These are phyloP conservation scores for Amauroascus verrucosus DNA, from an alignment of 2,329 filamentous ascomycete genomes.

Conservation along the genomic window DNA sequence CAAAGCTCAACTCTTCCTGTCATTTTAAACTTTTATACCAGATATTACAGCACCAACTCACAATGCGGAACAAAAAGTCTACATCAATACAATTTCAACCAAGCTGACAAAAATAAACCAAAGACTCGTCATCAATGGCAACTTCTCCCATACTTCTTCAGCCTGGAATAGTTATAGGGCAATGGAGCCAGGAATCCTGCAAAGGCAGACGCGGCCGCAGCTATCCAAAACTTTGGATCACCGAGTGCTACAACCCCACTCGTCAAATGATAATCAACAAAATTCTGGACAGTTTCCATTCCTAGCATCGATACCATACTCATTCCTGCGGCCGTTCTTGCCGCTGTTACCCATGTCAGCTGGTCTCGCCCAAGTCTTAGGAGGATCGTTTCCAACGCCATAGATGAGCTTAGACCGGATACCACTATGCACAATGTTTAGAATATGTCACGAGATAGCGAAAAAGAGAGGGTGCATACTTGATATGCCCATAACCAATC, in stretches of 20 bases:
- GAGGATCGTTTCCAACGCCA: constrained; percentile 45
- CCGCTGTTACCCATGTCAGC: constrained; percentile 40
- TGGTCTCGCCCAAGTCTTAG: constrained; percentile 41
- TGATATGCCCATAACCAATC: constrained; percentile 43
- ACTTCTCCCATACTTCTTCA: constrained; percentile 18
- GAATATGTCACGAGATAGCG: background rate
- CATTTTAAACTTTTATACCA: too few species aligned
- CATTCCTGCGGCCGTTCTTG: constrained; percentile 48
- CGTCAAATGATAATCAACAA: constrained; percentile 47
- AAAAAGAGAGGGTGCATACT: constrained; percentile 28
- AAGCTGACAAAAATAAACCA: background rate
- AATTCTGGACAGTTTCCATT: constrained; percentile 48
- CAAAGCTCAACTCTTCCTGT: too few species aligned
- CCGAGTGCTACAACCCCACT: constrained; percentile 42
- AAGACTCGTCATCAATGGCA: constrained; percentile 13
- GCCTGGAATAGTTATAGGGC: constrained; percentile 18
- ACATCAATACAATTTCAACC: too few species aligned
- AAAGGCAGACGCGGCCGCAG: constrained; percentile 29
- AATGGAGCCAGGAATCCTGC: constrained; percentile 18
- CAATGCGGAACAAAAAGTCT: too few species aligned
- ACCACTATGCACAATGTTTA: constrained; percentile 35
- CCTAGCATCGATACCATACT: constrained; percentile 50
- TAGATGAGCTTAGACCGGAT: constrained; percentile 42
- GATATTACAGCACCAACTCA: too few species aligned
- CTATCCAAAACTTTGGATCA: constrained; percentile 44